Evolutionary conservation across 768 basidiomycete genomes (phyloP).

Genomic region (Termitomyces sp.): DNA sequence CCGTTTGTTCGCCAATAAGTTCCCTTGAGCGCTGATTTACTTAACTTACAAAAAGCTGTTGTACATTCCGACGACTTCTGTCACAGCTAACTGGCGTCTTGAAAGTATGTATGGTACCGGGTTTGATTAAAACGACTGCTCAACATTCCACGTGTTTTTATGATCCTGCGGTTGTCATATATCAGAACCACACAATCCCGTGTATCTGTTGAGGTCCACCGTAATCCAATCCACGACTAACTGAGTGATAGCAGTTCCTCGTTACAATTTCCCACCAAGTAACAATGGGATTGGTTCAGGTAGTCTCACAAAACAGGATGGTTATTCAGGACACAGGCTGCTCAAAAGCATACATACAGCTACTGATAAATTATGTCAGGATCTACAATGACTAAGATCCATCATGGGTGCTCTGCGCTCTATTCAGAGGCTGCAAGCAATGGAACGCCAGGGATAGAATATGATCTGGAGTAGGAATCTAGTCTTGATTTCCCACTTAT

Average conservation of each 20-base stretch:
- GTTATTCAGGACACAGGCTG: too few species aligned
- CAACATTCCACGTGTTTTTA: neutral
- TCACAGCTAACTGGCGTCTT: neutral
- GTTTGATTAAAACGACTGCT: neutral
- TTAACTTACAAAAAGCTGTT: too few species aligned
- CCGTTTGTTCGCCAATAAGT: too few species aligned
- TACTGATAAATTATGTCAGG: neutral
- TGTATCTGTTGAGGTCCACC: neutral
- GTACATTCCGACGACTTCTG: too few species aligned
- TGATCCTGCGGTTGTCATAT: neutral
- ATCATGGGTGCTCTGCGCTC: neutral
- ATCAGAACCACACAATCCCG: neutral
- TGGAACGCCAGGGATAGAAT: neutral
- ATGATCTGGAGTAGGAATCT: neutral
- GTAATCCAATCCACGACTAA: too few species aligned
- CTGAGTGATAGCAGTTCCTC: too few species aligned
- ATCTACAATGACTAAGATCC: neutral
- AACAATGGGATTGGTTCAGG: too few species aligned
- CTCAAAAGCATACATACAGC: neutral
- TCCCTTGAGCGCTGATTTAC: too few species aligned
- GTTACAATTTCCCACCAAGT: too few species aligned
- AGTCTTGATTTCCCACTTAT: neutral
- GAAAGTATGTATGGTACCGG: too few species aligned
- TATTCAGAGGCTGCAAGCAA: neutral
- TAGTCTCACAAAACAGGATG: too few species aligned